A percentile compares a stretch with the other conserved stretches of the same genome.
Evolutionary conservation across 352 stramenopile genomes (phyloP).

Genomic region (Globisporangium irregulare): DNA sequence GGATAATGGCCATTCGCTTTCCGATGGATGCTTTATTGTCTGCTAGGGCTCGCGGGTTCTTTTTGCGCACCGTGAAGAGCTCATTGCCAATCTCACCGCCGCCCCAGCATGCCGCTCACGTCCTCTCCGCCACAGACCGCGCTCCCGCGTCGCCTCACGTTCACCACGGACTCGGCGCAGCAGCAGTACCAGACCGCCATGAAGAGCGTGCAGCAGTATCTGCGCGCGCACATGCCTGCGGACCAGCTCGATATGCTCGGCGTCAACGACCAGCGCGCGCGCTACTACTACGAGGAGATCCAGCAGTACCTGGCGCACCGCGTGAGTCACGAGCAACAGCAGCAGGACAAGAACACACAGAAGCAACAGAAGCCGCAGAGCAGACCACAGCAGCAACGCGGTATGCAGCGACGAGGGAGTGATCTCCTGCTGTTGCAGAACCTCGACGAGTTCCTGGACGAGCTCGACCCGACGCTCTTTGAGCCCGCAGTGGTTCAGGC

Average conservation of each 20-base stretch:
- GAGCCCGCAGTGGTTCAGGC: not conserved
- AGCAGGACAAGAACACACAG: not conserved
- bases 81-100: constrained; percentile 11
- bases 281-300: constrained; percentile 56
- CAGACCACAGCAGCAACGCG: not conserved
- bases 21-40: not conserved
- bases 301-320: constrained; percentile 52
- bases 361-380: not conserved
- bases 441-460: constrained; percentile 52
- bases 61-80: not conserved
- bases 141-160: constrained; percentile 18
- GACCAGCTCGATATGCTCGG: constrained; percentile 41
- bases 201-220: constrained; percentile 51
- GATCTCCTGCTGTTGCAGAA: constrained; percentile 3
- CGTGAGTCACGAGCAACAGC: constrained; percentile 12
- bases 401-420: not conserved
- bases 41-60: not conserved
- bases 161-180: constrained; percentile 14
- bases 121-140: not conserved
- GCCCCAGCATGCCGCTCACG: constrained; percentile 13
- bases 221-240: constrained; percentile 30
- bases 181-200: constrained; percentile 48
- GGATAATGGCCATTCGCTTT: constrained; percentile 2
- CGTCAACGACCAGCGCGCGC: constrained; percentile 49
- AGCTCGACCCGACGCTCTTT: constrained; percentile 54